These are phyloP conservation scores for Leccinum obscurum DNA, from an alignment of 768 basidiomycete genomes.

Conservation along the genomic window DNA sequence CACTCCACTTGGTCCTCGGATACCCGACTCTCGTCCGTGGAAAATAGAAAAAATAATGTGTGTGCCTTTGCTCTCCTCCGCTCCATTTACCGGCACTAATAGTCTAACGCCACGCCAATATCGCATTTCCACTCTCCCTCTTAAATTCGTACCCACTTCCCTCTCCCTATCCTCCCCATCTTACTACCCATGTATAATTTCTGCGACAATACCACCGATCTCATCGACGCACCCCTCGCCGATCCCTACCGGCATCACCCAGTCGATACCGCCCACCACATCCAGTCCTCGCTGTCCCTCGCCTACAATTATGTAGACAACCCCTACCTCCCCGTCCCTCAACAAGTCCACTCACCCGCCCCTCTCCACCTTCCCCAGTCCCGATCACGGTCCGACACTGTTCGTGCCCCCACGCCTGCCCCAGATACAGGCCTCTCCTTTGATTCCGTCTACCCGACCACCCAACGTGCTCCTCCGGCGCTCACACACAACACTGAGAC, in stretches of 20 bases:
- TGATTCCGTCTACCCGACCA: constrained; percentile 13
- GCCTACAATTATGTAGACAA: constrained; percentile 18
- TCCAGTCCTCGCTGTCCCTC: constrained; percentile 4
- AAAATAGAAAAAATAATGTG: not conserved
- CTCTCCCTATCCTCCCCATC: not conserved
- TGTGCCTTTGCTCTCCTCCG: not conserved
- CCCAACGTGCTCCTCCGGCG: not conserved
- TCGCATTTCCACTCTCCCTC: not conserved
- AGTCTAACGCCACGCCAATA: constrained; percentile 2
- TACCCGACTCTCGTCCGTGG: constrained; percentile 8
- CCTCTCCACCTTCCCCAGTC: not conserved
- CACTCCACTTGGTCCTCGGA: constrained; percentile 24
- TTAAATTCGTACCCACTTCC: constrained; percentile 6
- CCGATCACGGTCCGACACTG: constrained; percentile 1
- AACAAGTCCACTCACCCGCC: constrained; percentile 2
- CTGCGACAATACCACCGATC: constrained; percentile 2
- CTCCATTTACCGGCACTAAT: not conserved
- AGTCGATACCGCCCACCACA: not conserved
- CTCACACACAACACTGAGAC: not conserved
- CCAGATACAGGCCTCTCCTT: constrained; percentile 6
- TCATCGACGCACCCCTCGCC: constrained; percentile 12
- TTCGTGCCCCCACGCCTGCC: constrained; percentile 10
- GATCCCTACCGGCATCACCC: not conserved
- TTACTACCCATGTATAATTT: constrained; percentile 13
- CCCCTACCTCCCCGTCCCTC: constrained; percentile 3